Base-by-base conservation (phyloP, 371 early-diverging fungal species). In the Umbelopsis sp. region DNA sequence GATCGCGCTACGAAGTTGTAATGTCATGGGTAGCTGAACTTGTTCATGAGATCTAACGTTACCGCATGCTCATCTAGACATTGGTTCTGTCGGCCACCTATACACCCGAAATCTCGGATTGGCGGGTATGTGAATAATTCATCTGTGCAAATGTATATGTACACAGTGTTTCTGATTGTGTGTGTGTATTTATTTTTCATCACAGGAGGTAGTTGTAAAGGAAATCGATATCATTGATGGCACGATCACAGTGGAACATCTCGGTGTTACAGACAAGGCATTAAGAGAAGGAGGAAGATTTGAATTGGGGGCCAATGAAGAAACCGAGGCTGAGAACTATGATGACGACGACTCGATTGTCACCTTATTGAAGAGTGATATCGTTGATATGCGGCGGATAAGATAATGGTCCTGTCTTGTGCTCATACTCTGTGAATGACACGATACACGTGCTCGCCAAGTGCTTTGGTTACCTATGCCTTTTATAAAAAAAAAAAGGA, bases 321-420 rank as follows among this genome's bases (percentile, higher is more conserved):
- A 57, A 29, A 18, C 18, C 18, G 37, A 29, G 7, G 14, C 18
- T 14, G 57, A 57, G 11, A 24, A 6, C 35, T 29, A 57, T 18
- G 35, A 57, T 35, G 57, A 57, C 57, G 57, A 57, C 35, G 57
- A 57, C 18, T 57, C 57, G 16, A 57, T 57, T 57, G 57, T 57
- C 57, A 57, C 35, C 57, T 57, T 57, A 29, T 29, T 57, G n/a
- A 57, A 57, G 57, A 57, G 35, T 35, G 57, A 57, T 57, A 57
- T 57, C 57, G 57, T 57, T 16, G 57, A 57, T 35, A 57, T 57
- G 57, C 57, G 57, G 18, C 57, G 57, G 57, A 57, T 57, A 57
- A 57, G 57, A 57, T 57, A 57, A 57, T n/a, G 35, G n/a, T 11
- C 57, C 29, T 29, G 57, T 29, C 57, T 57, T 57, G 57, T 29